Evolutionary conservation across 495 filamentous ascomycete species (phyloP), one percentile per base, ranked within the genome.

Genomic region (Tuber indicum): DNA sequence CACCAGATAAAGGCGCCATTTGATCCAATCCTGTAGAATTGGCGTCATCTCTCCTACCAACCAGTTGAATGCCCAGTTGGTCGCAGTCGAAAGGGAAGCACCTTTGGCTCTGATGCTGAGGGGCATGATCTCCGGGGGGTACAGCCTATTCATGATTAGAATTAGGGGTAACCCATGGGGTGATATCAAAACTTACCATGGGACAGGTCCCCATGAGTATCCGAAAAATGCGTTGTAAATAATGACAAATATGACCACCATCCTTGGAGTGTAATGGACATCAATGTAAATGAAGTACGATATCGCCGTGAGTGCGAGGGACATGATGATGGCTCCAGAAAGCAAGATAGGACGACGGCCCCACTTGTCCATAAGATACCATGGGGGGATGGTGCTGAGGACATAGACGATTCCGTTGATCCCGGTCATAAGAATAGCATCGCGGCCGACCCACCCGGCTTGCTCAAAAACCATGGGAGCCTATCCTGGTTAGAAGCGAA

Each of bases 21-120:
- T 89, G 76, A 99, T 97, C 84, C 87, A 89, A 76, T 93, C 92
- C 84, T 98, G 96, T 66, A 98, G 86, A 77, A 98, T 89, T 3
- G 96, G 96, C 12, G 96, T 99, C 86, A 98, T 89, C 84, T 94
- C 92, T 66, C 96, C 96, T 43, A 98, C 96, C 8, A 98, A 87
- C 92, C 93, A 99, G 83, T 99, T 99, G 86, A 96, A 98, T 5
- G 95, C 93, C 96, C 96, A 99, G 83, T 99, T 99, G 14, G 94
- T 89, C 32, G 96, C 96, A 2, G 96, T 99, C 76, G 96, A 98
- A 81, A 99, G 86, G 86, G 94, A 97, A 72, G 96, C 96, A 76
- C 96, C 96, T 86, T 99, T 99, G 32, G 96, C 97, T 75, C 96
- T 91, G 82, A 99, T 98, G 85, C 96, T 98, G 77, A 99, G 87